Base-by-base conservation (phyloP, 441 rosid genomes). In the Pelargonium cotyledonis region DNA sequence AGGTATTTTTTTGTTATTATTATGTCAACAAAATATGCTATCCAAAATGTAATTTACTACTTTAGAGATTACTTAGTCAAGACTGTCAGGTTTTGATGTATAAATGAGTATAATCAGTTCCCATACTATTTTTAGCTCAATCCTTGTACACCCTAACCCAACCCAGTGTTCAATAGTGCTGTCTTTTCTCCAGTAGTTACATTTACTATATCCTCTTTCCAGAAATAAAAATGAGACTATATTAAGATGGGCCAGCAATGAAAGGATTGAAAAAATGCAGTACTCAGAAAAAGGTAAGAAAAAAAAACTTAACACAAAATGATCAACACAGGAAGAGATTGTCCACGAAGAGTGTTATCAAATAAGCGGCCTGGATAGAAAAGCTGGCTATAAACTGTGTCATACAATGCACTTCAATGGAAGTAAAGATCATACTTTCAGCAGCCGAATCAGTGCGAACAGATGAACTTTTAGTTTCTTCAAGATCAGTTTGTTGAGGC, bases 361-460 rank as follows among this genome's bases (percentile, higher is more conserved):
- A 21, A 41, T n/a, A 53, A 26, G 40, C 35, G 12, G 62, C 0
- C 8, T 5, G 12, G 47, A 58, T 60, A 67, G 70, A 43, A 72
- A 60, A 61, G 63, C 43, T 73, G 61, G 18, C 60, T 12, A 23
- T 23, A 47, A 35, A 64, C 73, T 41, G 68, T 41, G 53, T 49
- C 21, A 41, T 49, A 67, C 11, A 57, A 63, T 71, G 46, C 66
- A 60, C 49, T 57, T 57, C 66, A 65, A 18, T 21, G 65, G 64
- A 58, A 51, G 18, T 18, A 70, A 65, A 72, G 26, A 63, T 29
- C 89, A 49, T 87, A 89, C 96, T 81, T 75, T 78, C 78, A 70
- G 79, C 75, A 68, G 41, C 66, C 66, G 75, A 77, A 77, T 77
- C 72, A 31, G 73, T 74, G 70, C 35, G 69, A 73, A 75, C 70